Conservation (phyloP, 1,139 yeast genomes). For the Blastobotrys arbuscula region DNA sequence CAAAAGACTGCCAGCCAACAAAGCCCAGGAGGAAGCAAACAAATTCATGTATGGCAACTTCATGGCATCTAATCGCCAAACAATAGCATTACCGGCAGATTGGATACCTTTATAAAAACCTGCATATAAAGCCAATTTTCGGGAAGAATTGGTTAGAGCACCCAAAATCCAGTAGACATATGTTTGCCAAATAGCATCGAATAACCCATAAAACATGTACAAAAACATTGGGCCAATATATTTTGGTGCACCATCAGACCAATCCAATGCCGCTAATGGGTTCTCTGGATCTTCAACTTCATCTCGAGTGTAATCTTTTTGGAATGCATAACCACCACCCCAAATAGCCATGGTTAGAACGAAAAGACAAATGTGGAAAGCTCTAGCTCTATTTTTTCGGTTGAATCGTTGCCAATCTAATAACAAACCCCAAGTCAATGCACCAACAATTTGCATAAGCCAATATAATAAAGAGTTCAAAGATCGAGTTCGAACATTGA, state of each 20-base stretch:
- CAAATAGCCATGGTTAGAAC: constrained; percentile 46
- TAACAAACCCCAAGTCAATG: constrained; percentile 43
- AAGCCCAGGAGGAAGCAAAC: constrained; percentile 55
- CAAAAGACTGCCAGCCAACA: constrained; percentile 45
- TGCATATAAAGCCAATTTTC: constrained; percentile 52
- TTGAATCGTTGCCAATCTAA: constrained; percentile 42
- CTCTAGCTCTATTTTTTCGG: constrained; percentile 44
- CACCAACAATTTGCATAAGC: constrained; percentile 57
- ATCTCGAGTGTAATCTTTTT: constrained; percentile 37
- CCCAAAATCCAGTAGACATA: constrained; percentile 55
- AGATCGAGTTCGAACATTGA: constrained; percentile 55
- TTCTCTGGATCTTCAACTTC: constrained; percentile 25
- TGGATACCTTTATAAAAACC: constrained; percentile 62
- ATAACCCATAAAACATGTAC: constrained; percentile 56
- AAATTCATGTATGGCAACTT: constrained; percentile 40
- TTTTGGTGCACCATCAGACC: constrained; percentile 32
- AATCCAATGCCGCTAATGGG: constrained; percentile 35
- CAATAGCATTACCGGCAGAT: constrained; percentile 58
- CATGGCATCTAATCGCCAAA: constrained; percentile 53
- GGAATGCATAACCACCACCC: constrained; percentile 60
- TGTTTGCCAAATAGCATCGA: constrained; percentile 56
- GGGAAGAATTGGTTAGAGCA: constrained; percentile 51
- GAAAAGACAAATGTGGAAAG: constrained; percentile 44
- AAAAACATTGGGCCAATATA: constrained; percentile 58
- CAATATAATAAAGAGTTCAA: constrained; percentile 56